phyloP scores from a whole-genome alignment of 75 land plant genomes.

The Pseudotsuga menziesii region DNA sequence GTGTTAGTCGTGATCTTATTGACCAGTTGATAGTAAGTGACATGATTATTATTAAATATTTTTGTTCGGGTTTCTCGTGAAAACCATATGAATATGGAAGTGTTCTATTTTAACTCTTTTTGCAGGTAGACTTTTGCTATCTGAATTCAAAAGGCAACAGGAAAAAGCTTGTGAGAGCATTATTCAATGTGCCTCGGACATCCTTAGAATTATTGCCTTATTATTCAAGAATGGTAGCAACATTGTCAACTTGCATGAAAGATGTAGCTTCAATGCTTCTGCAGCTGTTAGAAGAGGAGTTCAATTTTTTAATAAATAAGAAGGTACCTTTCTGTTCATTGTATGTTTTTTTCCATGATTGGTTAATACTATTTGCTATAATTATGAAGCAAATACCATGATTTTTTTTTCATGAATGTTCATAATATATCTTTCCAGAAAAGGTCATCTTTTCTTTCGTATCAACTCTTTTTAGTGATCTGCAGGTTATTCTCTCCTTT shows the following conservation, averaged over 20 bases:
- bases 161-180: slow-evolving; percentile 89
- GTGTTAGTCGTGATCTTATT: slow-evolving; percentile 97
- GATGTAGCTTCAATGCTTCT: slow-evolving; percentile 84
- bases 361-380: not conserved
- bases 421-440: not conserved
- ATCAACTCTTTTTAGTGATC: not conserved
- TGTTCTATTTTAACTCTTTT: not conserved
- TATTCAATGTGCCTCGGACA: slow-evolving; percentile 94
- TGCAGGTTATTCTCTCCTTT: not conserved
- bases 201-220: slow-evolving; percentile 91
- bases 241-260: slow-evolving; percentile 98
- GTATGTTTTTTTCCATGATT: not conserved
- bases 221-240: slow-evolving; percentile 97
- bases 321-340: slow-evolving; percentile 51
- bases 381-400: not conserved
- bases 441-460: not conserved
- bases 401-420: too few species aligned
- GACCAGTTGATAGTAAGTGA: slow-evolving; percentile 87
- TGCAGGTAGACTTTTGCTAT: slow-evolving; percentile 98
- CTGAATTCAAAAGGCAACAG: slow-evolving; percentile 88
- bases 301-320: slow-evolving; percentile 87
- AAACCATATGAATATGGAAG: not conserved
- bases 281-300: slow-evolving; percentile 91
- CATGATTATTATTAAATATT: slow-evolving; percentile 7
- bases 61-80: not conserved